Evolutionary conservation across 345 rosid species (phyloP), one percentile per base, ranked within the genome.

Genomic region (Eucalyptus dawsonii): DNA sequence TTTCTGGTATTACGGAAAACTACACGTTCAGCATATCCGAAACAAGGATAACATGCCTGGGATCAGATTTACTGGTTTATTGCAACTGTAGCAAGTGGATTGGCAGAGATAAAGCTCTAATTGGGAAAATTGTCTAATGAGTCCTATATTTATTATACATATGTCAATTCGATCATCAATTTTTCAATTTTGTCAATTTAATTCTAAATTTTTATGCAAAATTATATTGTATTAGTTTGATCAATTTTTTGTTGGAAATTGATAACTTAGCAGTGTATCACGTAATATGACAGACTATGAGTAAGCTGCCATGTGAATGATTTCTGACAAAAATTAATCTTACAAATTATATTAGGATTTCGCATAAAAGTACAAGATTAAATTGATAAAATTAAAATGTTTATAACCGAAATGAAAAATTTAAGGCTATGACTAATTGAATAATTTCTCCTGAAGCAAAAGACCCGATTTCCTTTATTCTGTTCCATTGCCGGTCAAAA

Each of bases 181-280:
- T 72, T 10, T 72, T 37, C 0, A 72, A 72, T 37, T 72, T 72
- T 37, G 5, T 6, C 9, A 10, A 72, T 72, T 37, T 72, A 72
- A 19, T 72, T 2, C 0, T 6, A 19, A 37, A 2, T 21, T 5
- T 17, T 19, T 9, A 6, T 34, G 25, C 13, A 1, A 72, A 72
- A 72, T 37, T 72, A 0, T 4, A 37, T 34, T 1, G 2, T 17
- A 9, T 0, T 69, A 8, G 21, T 16, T 14, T 16, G 0, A 3
- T 69, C 22, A 31, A 69, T 44, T 69, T 34, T 31, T 69, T 3
- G 3, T 9, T 4, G 21, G 10, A 65, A 65, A 65, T 7, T 1
- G 1, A 4, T 14, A 14, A n/a, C 37, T 14, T 8, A 16, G 11
- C 1, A 31, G 1, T 14, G 40, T 65, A 9, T 4, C 24, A 4